Evolutionary conservation across 805 yeast genomes (phyloP), one percentile per base, ranked within the genome.

Genomic region (Kodamaea kaohsiungensis): DNA sequence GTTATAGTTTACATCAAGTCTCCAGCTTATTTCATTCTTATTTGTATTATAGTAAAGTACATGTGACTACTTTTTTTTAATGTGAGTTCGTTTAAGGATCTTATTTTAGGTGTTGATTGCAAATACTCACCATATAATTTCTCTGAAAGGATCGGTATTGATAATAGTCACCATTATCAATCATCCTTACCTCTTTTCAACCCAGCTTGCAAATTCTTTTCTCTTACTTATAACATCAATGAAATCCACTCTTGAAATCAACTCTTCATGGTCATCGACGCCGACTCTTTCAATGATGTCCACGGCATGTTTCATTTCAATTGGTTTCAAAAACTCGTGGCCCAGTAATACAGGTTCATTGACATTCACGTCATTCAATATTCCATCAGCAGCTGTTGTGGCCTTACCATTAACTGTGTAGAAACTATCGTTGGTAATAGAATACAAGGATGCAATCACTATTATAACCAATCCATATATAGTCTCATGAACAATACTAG

Each of bases 401-500:
- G 40, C 18, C 50, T 47, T 19, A 22, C 61, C 56, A 5, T 54
- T 46, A 17, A 58, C 48, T 13, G 46, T 51, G 48, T 56, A 56
- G 17, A 51, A 42, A 10, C 49, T 51, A 17, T 45, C 52, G 46
- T 64, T 64, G 30, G 64, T 59, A 7, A 75, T 67, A 7, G 77
- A 65, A 5, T 59, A 30, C 4, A 79, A 60, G 2, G 80, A 63
- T 1, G 77, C 82, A 17, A 74, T 56, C 13, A 79, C 58, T 5
- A 81, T 61, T 13, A 83, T 43, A 1, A 77, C 54, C 6, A 84
- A 69, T 1, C 86, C 86, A 4, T 80, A 39, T 1, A 76, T 48
- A 1, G 82, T 75, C 63, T 87, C 91, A 15, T 81, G 49, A 33
- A 72, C 64, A 19, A 87, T 75, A 61, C 83, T 87, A 6, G 63